phyloP scores from a whole-genome alignment of 306 rosid genomes.

The peach (Prunus persica) region Prunus_persica_NCBIv2 NC_034009.1:25208501-25209000 shows the following conservation, averaged over 20 bases:
- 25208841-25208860: conserved; percentile 17
- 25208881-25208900: conserved; percentile 35
- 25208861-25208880: conserved; percentile 27
- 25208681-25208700: conserved; percentile 30
- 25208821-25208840: conserved; percentile 25
- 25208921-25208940: conserved; percentile 34
- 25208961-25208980: conserved; percentile 4
- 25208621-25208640: not conserved
- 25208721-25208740: conserved; percentile 41
- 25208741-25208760: conserved; percentile 15
- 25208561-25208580: too few species aligned
- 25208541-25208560: too few species aligned
- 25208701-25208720: conserved; percentile 25
- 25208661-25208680: conserved; percentile 42
- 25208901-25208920: conserved; percentile 37
- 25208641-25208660: conserved; percentile 24
- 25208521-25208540: not conserved
- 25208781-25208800: conserved; percentile 20
- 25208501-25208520: not conserved
- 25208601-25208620: not conserved
- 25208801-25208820: conserved; percentile 35
- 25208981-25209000: not conserved
- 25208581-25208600: not conserved
- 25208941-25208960: conserved; percentile 20
- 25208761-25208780: not conserved